Evolutionary conservation across 2,329 filamentous ascomycete genomes (phyloP), one percentile per base, ranked within the genome.

Genomic region (Colletotrichum sp.): DNA sequence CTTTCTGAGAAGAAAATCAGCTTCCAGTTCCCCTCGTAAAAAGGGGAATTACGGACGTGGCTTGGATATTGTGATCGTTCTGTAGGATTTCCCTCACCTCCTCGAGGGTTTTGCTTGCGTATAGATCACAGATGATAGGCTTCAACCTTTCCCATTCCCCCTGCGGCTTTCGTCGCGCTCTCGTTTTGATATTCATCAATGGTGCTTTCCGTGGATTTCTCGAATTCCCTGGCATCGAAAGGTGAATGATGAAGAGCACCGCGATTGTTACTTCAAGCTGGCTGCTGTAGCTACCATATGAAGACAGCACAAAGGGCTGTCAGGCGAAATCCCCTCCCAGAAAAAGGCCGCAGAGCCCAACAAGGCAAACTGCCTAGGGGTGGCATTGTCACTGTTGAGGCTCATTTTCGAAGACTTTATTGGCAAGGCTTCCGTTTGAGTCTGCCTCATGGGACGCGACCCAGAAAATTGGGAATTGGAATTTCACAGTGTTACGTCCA

Each of bases 1-100:
- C 57, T 81, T 81, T 24, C 82, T 84, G 32, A 7, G n/a, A 13
- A 39, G 12, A 16, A 9, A 7, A 75, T 59, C 66, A 26, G 15
- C n/a, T 7, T 61, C 9, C 30, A 30, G 30, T 30, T 30, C 28
- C 28, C 28, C 8, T 9, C 6, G 10, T 30, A 71, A 48, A 18
- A 12, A 6, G 16, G 12, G 18, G n/a, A 6, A 21, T 8, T 6
- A 67, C 71, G 4, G 6, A 69, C 65, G 21, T 70, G 57, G 16
- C 66, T 7, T 30, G 13, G 13, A 67, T 12, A 7, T 21, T 18
- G 18, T 68, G 3, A 12, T 52, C 30, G 4, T 69, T 57, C 2
- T 15, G 4, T 1, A 73, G 34, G 8, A 16, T 26, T 1, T 34
- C 21, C 15, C 39, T 69, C 7, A 69, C 59, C 4, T 60, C 26